These are phyloP conservation scores for Hypoxylon sp. DNA, from an alignment of 2,329 filamentous ascomycete genomes.

Conservation along the genomic window DNA sequence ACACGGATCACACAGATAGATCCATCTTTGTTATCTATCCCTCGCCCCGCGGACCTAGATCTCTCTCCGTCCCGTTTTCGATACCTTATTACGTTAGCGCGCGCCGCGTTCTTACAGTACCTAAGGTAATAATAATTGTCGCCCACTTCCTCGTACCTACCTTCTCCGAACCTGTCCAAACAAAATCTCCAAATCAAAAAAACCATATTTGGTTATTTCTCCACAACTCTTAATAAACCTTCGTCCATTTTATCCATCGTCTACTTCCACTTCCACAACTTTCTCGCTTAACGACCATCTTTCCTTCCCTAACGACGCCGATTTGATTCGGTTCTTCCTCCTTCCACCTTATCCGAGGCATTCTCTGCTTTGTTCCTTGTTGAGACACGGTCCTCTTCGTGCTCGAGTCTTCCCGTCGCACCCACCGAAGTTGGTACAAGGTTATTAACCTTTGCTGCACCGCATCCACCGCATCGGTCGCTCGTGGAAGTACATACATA, in stretches of 20 bases:
- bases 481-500: conserved; percentile 12
- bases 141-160: conserved; percentile 29
- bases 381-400: conserved; percentile 34
- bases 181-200: conserved; percentile 44
- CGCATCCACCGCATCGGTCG: conserved; percentile 34
- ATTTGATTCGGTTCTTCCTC: conserved; percentile 36
- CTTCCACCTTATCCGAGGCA: conserved; percentile 26
- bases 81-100: conserved; percentile 35
- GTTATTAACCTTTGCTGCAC: conserved; percentile 19
- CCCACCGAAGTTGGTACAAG: conserved; percentile 39
- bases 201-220: conserved; percentile 30
- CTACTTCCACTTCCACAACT: conserved; percentile 27
- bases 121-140: conserved; percentile 14
- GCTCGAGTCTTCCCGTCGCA: conserved; percentile 22
- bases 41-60: conserved; percentile 27
- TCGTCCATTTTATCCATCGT: conserved; percentile 39
- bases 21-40: conserved; percentile 18
- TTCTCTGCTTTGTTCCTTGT: conserved; percentile 38
- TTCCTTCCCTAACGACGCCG: conserved; percentile 9
- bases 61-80: conserved; percentile 26
- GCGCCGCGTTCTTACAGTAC: conserved; percentile 23
- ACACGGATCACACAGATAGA: neutral
- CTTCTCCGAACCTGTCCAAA: conserved; percentile 43
- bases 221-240: conserved; percentile 40
- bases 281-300: conserved; percentile 14